These are phyloP conservation scores for Epichloe coenophiala DNA, from an alignment of 2,329 filamentous ascomycete species.

Conservation along the genomic window DNA sequence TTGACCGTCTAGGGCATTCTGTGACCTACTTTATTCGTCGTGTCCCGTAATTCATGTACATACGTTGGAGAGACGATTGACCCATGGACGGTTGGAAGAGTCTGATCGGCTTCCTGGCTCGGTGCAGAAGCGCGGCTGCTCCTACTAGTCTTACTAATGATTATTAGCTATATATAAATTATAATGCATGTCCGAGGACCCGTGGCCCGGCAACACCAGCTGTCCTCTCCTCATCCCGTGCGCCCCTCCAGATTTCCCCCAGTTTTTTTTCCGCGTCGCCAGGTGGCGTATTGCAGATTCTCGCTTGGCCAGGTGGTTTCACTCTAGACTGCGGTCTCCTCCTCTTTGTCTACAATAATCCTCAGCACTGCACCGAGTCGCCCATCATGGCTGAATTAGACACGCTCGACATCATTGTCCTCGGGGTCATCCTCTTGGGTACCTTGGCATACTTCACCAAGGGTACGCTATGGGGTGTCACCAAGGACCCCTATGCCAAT, in stretches of 20 bases:
- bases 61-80: no score
- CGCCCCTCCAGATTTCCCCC: slow-evolving; percentile 1
- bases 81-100: no score
- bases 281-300: background rate
- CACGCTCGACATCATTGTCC: slow-evolving; percentile 86
- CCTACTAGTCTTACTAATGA: no score
- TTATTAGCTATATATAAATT: no score
- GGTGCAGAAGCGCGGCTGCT: no score
- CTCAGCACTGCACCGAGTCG: background rate
- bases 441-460: slow-evolving; percentile 96
- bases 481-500: slow-evolving; percentile 77
- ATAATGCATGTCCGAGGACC: no score
- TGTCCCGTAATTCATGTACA: no score
- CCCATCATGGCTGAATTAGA: slow-evolving; percentile 80
- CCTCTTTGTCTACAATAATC: background rate
- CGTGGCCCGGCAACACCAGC: background rate
- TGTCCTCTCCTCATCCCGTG: background rate
- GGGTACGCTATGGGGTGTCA: slow-evolving; percentile 80
- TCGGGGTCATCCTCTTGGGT: slow-evolving; percentile 69
- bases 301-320: background rate
- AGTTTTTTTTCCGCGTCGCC: background rate
- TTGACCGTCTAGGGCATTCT: no score
- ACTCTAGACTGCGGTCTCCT: background rate
- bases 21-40: no score
- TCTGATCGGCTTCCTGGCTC: no score